A percentile compares a stretch with the other conserved stretches of the same genome.
phyloP scores from a whole-genome alignment of 768 basidiomycete genomes.

The Gautieria morchelliformis region DNA sequence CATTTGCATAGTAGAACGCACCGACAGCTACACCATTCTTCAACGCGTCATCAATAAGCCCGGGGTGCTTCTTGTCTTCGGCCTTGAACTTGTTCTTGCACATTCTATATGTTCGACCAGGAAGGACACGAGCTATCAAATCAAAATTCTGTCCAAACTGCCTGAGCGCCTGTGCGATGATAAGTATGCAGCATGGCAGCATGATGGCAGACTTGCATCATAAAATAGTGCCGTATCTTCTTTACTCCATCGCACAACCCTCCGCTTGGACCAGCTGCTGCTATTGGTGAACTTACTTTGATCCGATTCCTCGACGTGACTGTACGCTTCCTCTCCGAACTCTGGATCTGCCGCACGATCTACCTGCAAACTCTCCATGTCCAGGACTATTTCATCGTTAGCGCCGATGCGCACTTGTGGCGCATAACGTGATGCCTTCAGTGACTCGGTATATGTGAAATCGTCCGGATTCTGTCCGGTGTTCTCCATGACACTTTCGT shows the following conservation, averaged over 20 bases:
- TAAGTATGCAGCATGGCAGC: background rate
- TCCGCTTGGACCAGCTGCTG: slow-evolving; percentile 63
- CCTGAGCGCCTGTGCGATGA: slow-evolving; percentile 55
- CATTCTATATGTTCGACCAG: slow-evolving; percentile 77
- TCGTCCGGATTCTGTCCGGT: slow-evolving; percentile 37
- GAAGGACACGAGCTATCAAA: slow-evolving; percentile 77
- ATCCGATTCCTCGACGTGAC: slow-evolving; percentile 75
- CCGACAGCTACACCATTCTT: slow-evolving; percentile 69
- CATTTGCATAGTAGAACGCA: slow-evolving; percentile 24
- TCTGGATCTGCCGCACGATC: slow-evolving; percentile 54
- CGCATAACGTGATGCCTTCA: slow-evolving; percentile 64
- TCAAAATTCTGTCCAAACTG: slow-evolving; percentile 93
- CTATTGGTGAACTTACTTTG: slow-evolving; percentile 81
- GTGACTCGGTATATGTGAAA: slow-evolving; percentile 59
- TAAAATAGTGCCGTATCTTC: slow-evolving; percentile 87
- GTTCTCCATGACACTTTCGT: slow-evolving; percentile 23
- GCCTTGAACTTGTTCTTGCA: slow-evolving; percentile 91
- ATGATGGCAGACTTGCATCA: slow-evolving; percentile 34
- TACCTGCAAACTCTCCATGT: slow-evolving; percentile 76
- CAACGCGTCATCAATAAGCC: slow-evolving; percentile 45
- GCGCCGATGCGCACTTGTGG: slow-evolving; percentile 83
- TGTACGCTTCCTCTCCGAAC: slow-evolving; percentile 49
- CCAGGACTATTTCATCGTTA: slow-evolving; percentile 79
- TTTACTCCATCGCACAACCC: slow-evolving; percentile 82
- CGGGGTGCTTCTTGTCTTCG: slow-evolving; percentile 74